Base-by-base conservation (phyloP, 257 asterid genomes). In the Nicotiana noctiflora region DNA sequence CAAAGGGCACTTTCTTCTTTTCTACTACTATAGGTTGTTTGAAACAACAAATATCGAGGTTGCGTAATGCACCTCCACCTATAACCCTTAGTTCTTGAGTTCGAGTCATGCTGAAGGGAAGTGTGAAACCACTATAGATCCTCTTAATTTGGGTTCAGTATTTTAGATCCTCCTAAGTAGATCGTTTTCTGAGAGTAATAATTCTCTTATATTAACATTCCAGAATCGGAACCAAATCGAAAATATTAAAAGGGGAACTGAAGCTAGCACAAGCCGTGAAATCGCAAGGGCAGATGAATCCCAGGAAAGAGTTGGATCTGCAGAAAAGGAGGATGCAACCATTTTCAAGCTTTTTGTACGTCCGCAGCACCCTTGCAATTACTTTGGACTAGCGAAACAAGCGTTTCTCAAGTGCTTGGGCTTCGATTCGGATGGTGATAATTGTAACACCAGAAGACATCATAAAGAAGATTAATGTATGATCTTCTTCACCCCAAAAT, bases 381-480 rank as follows among this genome's bases (percentile, higher is more conserved):
- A 84, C 76, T 72, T 89, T 3, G 89, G 87, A 76, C 83, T 85
- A 32, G 89, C 84, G 1, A 92, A 88, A 82, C 86, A 77, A 40
- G 95, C 97, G 5, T 77, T 89, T 74, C 84, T 92, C 6, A 92
- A 92, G 86, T 92, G 97, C 60, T 82, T 92, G 19, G 97, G 97
- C 82, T 74, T 92, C 53, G 91, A 87, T 84, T 83, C 88, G 11
- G 66, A 74, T 78, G 59, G 86, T 0, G 86, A 87, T 55, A 80
- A 79, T 82, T 70, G 82, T 51, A 56, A 40, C 82, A 75, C 51
- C 31, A 31, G 34, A 80, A 83, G 83, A 83, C 89, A 84, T 51
- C 83, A 79, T n/a, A 90, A 85, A 80, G 88, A 72, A 53, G 92
- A 91, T n/a, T 91, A 85, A 83, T 80, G 83, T 82, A 76, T 11